These are phyloP conservation scores for Globisporangium abappressorium DNA, from an alignment of 352 stramenopile species.

Conservation along the genomic window DNA sequence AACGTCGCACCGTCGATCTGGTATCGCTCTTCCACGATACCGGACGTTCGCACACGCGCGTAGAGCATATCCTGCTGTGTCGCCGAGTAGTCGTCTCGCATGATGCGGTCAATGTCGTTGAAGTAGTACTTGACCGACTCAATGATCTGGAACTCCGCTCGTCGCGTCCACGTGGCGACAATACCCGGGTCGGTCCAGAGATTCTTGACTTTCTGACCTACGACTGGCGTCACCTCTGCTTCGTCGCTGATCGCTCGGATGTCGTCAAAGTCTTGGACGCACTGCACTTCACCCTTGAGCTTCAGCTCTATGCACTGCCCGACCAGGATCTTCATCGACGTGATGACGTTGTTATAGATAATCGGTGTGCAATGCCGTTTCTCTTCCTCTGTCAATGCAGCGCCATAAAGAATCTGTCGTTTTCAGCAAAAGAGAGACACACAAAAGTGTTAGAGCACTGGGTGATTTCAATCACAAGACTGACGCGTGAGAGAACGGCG, in stretches of 20 bases:
- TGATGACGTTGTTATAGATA: constrained; percentile 91
- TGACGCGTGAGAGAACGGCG: not conserved
- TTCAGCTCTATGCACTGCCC: constrained; percentile 85
- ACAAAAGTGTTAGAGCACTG: constrained; percentile 2
- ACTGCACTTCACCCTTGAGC: constrained; percentile 75
- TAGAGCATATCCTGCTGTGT: constrained; percentile 96
- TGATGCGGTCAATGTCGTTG: constrained; percentile 94
- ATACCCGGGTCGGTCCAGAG: constrained; percentile 93
- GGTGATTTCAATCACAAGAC: not conserved
- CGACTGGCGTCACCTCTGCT: constrained; percentile 85
- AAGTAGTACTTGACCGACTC: constrained; percentile 98
- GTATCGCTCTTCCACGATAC: constrained; percentile 95
- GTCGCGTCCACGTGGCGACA: constrained; percentile 87
- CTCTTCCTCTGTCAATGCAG: constrained; percentile 82
- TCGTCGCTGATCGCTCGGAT: constrained; percentile 79
- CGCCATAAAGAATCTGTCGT: constrained; percentile 80
- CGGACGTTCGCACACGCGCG: constrained; percentile 93
- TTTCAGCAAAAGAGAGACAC: constrained; percentile 10
- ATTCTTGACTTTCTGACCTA: constrained; percentile 92
- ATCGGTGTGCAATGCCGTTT: constrained; percentile 85
- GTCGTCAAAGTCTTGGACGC: constrained; percentile 75
- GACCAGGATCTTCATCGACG: constrained; percentile 90
- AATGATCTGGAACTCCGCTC: constrained; percentile 94
- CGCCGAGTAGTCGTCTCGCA: constrained; percentile 90
- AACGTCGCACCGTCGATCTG: constrained; percentile 95